Evolutionary conservation across 768 basidiomycete species (phyloP).

Genomic region (Kwoniella dejecticola): DNA sequence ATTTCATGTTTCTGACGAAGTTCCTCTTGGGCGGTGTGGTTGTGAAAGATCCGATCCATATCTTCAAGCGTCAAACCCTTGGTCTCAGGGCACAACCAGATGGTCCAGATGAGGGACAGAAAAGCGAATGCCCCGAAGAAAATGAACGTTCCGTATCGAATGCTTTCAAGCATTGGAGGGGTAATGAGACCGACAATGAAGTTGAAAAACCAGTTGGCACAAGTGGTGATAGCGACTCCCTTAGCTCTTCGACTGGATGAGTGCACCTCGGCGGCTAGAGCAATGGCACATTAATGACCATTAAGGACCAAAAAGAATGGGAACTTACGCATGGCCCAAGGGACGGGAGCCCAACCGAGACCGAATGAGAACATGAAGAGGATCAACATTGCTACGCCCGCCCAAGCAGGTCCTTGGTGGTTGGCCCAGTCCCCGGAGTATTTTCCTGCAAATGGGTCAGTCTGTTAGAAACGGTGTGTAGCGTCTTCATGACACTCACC

Average conservation of each 20-base stretch:
- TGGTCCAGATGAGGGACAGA: conserved; percentile 11
- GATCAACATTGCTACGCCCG: conserved; percentile 6
- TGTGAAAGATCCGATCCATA: too few relatives aligned
- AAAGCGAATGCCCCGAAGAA: conserved; percentile 29
- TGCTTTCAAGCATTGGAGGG: conserved; percentile 24
- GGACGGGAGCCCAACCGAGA: conserved; percentile 58
- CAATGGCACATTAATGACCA: background rate
- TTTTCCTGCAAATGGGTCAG: background rate
- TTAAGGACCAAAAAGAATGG: background rate
- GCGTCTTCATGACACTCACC: conserved; percentile 6
- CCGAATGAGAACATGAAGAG: conserved; percentile 13
- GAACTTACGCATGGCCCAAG: conserved; percentile 68
- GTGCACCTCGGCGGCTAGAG: conserved; percentile 70
- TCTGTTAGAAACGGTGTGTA: too few relatives aligned
- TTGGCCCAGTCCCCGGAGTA: background rate
- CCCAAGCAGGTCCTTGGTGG: background rate
- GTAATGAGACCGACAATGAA: conserved; percentile 24
- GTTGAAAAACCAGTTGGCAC: conserved; percentile 12
- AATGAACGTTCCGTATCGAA: conserved; percentile 27
- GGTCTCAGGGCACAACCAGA: too few relatives aligned
- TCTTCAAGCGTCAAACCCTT: too few relatives aligned
- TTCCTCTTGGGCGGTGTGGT: too few relatives aligned
- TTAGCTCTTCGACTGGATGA: conserved; percentile 59
- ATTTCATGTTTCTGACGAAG: too few relatives aligned
- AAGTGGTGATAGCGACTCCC: background rate